Conservation (phyloP, 495 filamentous ascomycete species). For the Xylaria intraflava region DNA sequence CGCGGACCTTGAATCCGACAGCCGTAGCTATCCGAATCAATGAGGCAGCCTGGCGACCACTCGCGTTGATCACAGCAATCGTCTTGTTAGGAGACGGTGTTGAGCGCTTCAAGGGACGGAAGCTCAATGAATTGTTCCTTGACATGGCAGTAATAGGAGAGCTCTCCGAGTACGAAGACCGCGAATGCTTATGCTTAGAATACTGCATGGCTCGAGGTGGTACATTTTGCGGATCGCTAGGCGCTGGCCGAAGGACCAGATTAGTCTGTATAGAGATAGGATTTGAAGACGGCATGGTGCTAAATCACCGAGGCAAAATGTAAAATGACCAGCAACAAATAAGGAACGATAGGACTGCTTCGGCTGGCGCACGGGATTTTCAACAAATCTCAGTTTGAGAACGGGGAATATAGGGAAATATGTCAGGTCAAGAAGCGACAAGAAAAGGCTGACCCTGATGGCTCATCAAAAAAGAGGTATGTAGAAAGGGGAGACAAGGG, state of each 20-base stretch:
- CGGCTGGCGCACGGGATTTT: background rate
- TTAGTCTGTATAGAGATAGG: conserved; percentile 38
- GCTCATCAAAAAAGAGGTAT: conserved; percentile 1
- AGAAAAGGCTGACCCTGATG: background rate
- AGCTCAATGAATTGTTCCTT: conserved; percentile 41
- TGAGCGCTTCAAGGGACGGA: conserved; percentile 46
- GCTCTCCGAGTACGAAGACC: conserved; percentile 45
- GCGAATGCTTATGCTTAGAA: conserved; percentile 45
- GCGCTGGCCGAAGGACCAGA: conserved; percentile 35
- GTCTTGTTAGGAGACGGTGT: conserved; percentile 59
- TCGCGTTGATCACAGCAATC: conserved; percentile 87
- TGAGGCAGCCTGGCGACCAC: conserved; percentile 87
- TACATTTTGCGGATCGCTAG: conserved; percentile 29
- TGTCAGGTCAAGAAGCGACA: background rate
- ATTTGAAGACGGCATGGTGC: conserved; percentile 19
- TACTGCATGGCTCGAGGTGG: conserved; percentile 23
- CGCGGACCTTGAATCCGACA: conserved; percentile 83
- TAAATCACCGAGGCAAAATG: background rate
- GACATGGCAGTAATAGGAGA: conserved; percentile 41
- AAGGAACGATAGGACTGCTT: background rate
- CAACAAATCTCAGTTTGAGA: background rate
- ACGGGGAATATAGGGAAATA: background rate
- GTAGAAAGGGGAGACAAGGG: background rate
- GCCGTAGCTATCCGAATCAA: conserved; percentile 87
- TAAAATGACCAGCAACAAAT: background rate